Evolutionary conservation across 2,329 filamentous ascomycete genomes (phyloP).

Genomic region (Trichoderma hamatum): DNA sequence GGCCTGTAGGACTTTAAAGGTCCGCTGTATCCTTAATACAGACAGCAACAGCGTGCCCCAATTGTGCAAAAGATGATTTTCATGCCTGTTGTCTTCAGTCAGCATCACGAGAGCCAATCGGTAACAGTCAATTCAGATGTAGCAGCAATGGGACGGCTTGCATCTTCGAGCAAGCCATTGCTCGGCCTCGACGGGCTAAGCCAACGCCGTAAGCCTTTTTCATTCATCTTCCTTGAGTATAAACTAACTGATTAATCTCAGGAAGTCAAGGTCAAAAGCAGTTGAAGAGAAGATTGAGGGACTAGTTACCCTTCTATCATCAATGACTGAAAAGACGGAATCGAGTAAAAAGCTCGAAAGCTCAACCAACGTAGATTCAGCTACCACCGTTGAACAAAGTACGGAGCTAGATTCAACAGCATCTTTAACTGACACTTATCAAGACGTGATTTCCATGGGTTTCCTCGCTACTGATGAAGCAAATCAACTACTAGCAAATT

Average conservation of each 20-base stretch:
- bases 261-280: not conserved
- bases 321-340: not conserved
- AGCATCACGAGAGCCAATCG: not conserved
- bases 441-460: not conserved
- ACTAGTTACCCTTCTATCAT: not conserved
- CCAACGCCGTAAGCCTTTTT: not conserved
- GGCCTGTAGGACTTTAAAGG: not conserved
- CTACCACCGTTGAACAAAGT: too few species aligned
- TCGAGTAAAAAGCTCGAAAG: not conserved
- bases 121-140: not conserved
- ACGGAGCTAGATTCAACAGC: too few species aligned
- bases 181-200: not conserved
- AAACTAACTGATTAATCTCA: not conserved
- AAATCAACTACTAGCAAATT: not conserved
- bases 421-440: not conserved
- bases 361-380: not conserved
- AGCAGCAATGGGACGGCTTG: not conserved
- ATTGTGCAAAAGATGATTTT: not conserved
- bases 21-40: not conserved
- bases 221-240: not conserved
- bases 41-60: not conserved
- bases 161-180: slow-evolving; percentile 5
- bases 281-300: slow-evolving; percentile 2
- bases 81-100: not conserved
- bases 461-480: not conserved